Evolutionary conservation across 768 basidiomycete species (phyloP), one percentile per base, ranked within the genome.

Genomic region (Xerocomellus dryophilus): DNA sequence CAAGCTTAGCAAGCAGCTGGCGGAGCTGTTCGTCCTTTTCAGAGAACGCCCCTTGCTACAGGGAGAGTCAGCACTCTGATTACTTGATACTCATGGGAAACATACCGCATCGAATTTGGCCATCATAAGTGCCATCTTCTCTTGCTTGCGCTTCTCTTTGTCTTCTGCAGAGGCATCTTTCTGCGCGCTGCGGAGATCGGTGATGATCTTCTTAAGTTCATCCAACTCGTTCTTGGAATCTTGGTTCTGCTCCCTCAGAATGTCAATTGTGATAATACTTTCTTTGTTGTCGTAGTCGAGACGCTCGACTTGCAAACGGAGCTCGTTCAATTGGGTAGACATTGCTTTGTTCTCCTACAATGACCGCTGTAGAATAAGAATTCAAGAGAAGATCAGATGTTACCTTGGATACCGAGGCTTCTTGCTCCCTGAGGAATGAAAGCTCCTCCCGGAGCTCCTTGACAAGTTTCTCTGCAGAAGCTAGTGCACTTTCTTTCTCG

Each of bases 101-200:
- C 88, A 65, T 60, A 96, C 96, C 57, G 89, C 81, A 73, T 98
- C 95, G 62, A 99, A 96, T 71, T 96, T 95, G 54, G 96, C 93
- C 96, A 99, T 98, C 93, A 99, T 97, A 61, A 94, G 78, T 9
- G 93, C 94, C 90, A 99, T 92, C 81, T 98, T 98, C 77, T 98
- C 96, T 66, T 96, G 93, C 73, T 98, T 98, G 71, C 90, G 85
- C 79, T 93, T 97, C 79, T 99, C 97, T 76, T 95, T 98, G 70
- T 98, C 97, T 70, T 98, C 97, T 31, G 86, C 86, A 36, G 88
- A 86, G 15, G 88, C 83, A 56, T 91, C 90, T 72, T 87, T 90
- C 72, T 94, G 90, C 12, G 85, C 79, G 34, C 78, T 75, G 75
- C 91, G 93, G 60, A 93, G 73, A 43, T 94, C 92, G 17, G 80